These are phyloP conservation scores for Ceratocystiopsis sp. DNA, from an alignment of 2,329 filamentous ascomycete species.

Conservation along the genomic window DNA sequence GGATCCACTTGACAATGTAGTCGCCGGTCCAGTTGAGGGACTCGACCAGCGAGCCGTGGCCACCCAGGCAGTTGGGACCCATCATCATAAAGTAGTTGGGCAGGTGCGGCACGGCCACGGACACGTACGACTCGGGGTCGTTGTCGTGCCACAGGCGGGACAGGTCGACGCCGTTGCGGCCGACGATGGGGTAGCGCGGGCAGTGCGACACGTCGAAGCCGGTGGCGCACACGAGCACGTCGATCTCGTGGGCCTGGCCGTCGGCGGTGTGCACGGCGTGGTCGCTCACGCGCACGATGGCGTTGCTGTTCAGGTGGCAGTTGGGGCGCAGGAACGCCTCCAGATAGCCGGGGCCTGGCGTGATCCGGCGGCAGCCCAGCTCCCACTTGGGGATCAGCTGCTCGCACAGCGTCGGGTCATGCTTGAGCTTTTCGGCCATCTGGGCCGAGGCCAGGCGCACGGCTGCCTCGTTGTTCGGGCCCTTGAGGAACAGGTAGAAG, in stretches of 20 bases:
- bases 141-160: constrained; percentile 6
- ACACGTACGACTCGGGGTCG: constrained; percentile 1
- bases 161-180: constrained; percentile 3
- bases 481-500: constrained; percentile 2
- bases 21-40: constrained; percentile 3
- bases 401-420: constrained; percentile 2
- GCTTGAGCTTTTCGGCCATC: constrained; percentile 1
- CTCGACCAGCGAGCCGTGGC: constrained; percentile 3
- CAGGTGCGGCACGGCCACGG: constrained; percentile 2
- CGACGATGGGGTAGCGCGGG: constrained; percentile 15
- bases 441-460: not conserved
- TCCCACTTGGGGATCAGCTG: constrained; percentile 3
- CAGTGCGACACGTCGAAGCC: constrained; percentile 17
- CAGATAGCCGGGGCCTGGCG: constrained; percentile 24
- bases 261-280: constrained; percentile 15
- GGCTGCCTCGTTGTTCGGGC: constrained; percentile 1
- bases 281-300: constrained; percentile 19
- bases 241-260: constrained; percentile 13
- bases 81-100: constrained; percentile 6
- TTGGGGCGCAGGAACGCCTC: constrained; percentile 25
- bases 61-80: constrained; percentile 4
- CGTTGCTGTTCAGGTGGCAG: constrained; percentile 21
- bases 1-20: constrained; percentile 5
- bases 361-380: constrained; percentile 23
- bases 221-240: constrained; percentile 18